A percentile compares a stretch with the other conserved stretches of the same genome.
phyloP scores from a whole-genome alignment of 2,329 filamentous ascomycete species.

The Fusarium burgessii region DNA sequence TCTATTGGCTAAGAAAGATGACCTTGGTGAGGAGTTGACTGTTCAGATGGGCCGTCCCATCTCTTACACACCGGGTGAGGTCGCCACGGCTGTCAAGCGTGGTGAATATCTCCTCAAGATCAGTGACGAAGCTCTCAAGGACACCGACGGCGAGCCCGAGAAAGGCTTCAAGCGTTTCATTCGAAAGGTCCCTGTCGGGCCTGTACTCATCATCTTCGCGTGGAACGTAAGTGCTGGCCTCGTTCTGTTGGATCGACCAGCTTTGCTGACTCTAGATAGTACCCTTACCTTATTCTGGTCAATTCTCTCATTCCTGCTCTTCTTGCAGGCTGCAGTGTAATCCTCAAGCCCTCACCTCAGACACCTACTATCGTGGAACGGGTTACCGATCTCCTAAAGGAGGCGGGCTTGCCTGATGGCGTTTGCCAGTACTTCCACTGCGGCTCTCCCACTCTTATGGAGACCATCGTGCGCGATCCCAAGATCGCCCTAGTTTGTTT shows the following conservation, averaged over 20 bases:
- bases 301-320: slow-evolving; percentile 95
- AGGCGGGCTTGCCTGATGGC: slow-evolving; percentile 83
- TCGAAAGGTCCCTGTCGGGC: slow-evolving; percentile 87
- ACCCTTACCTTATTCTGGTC: slow-evolving; percentile 92
- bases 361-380: slow-evolving; percentile 93
- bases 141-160: slow-evolving; percentile 85
- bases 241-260: not conserved
- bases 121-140: slow-evolving; percentile 80
- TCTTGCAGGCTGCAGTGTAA: slow-evolving; percentile 88
- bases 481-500: slow-evolving; percentile 88
- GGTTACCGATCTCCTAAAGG: slow-evolving; percentile 78
- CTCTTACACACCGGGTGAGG: slow-evolving; percentile 84
- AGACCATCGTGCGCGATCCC: slow-evolving; percentile 81
- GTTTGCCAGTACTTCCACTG: slow-evolving; percentile 95
- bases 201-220: slow-evolving; percentile 89
- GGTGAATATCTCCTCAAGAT: slow-evolving; percentile 89
- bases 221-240: slow-evolving; percentile 81
- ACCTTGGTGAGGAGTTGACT: slow-evolving; percentile 85
- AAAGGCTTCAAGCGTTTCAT: slow-evolving; percentile 92
- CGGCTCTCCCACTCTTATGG: slow-evolving; percentile 81
- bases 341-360: slow-evolving; percentile 94
- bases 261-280: slow-evolving; percentile 63
- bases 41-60: slow-evolving; percentile 97
- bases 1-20: slow-evolving; percentile 78
- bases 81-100: slow-evolving; percentile 85